These are phyloP conservation scores for Ilyonectria robusta DNA, from an alignment of 2,329 filamentous ascomycete species.

Conservation along the genomic window DNA sequence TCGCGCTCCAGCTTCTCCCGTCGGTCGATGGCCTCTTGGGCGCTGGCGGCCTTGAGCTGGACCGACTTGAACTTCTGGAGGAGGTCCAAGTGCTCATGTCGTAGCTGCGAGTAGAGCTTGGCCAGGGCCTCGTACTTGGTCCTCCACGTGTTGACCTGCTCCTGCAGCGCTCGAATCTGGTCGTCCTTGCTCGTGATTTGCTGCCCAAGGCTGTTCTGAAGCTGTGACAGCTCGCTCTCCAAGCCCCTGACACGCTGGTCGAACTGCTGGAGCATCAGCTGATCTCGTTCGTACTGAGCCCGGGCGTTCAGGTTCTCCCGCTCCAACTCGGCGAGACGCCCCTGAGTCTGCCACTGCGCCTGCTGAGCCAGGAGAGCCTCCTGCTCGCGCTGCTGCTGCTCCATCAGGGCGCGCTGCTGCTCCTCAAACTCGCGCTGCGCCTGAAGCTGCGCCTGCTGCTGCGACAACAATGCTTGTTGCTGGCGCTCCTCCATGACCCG, in stretches of 20 bases:
- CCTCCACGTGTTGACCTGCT: constrained; percentile 98
- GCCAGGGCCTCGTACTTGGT: constrained; percentile 97
- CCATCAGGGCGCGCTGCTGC: constrained; percentile 87
- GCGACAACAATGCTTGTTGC: constrained; percentile 83
- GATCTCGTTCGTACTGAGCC: constrained; percentile 96
- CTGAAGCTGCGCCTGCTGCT: constrained; percentile 86
- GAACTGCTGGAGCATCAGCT: constrained; percentile 97
- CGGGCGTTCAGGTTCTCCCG: constrained; percentile 94
- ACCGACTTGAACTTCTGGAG: constrained; percentile 96
- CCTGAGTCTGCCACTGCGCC: constrained; percentile 93
- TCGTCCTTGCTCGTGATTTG: constrained; percentile 93
- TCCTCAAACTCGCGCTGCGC: constrained; percentile 97
- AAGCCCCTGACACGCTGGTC: constrained; percentile 94
- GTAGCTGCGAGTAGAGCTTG: constrained; percentile 96
- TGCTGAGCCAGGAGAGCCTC: constrained; percentile 92
- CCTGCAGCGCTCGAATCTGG: constrained; percentile 91
- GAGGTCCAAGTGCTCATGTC: constrained; percentile 94
- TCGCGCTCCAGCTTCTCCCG: constrained; percentile 97
- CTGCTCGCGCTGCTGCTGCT: constrained; percentile 92
- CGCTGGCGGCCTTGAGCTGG: constrained; percentile 95
- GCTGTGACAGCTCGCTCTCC: constrained; percentile 86
- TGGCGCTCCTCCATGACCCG: constrained; percentile 89
- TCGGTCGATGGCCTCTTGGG: constrained; percentile 95
- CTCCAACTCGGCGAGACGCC: constrained; percentile 94
- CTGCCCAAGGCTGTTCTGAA: constrained; percentile 86